Evolutionary conservation across 176 grass and related monocot species (phyloP), one percentile per base, ranked within the genome.

Genomic region (Echinochloa phyllopogon): DNA sequence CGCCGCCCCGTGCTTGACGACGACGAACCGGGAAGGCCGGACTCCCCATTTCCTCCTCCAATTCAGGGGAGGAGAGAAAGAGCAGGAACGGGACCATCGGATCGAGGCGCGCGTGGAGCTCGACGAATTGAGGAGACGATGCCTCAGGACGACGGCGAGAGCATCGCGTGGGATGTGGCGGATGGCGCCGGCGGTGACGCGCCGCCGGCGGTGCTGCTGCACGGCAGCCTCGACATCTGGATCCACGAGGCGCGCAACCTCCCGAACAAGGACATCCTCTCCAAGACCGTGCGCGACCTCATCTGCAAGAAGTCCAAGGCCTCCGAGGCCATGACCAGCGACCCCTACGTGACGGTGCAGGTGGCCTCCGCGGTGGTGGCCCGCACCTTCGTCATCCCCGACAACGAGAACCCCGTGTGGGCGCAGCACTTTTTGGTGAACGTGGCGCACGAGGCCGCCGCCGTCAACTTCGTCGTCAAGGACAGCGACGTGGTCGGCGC

Each of bases 341-440:
- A 98, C 65, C 96, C 96, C 42, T 98, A 95, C 77, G 96, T 98
- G 1, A 92, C 91, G 14, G 84, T 98, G 41, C 84, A 68, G n/a
- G 71, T 93, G 14, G 88, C 66, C 1, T 79, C 70, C 36, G 93
- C 91, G 14, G 86, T 87, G 13, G 55, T 95, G 3, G 95, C 81
- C 12, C 83, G 91, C 69, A 95, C 95, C 51, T 90, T 87, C 78
- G 93, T 98, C 9, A 74, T 95, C 23, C 84, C 84, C 56, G 90
- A 98, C 80, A 83, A 88, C 71, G 95, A 98, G 89, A 98, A 98
- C 72, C 95, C 95, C 58, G 82, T 71, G 6, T 98, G 95, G 95
- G 82, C 20, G 71, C 95, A 98, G 77, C 89, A 93, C 61, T 98
- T 98, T 73, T 50, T 80, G 49, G 85, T 98, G 17, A 93, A 93